Conservation (phyloP, 1,284 basidiomycete species). For the Anthracocystis setariae region DNA sequence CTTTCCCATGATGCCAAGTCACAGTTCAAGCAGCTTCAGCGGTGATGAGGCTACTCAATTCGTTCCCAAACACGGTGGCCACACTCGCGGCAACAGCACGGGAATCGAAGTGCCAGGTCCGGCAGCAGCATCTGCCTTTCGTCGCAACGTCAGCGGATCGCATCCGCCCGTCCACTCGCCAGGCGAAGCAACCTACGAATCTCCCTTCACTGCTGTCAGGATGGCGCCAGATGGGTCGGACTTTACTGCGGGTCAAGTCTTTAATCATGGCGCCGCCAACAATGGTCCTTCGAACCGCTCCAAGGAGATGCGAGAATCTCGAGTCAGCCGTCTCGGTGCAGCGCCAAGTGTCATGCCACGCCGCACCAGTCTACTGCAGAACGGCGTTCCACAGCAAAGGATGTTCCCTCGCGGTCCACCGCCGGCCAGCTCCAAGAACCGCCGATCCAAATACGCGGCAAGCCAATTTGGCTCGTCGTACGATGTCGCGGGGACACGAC, state of each 20-base stretch:
- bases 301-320: slow-evolving; percentile 23
- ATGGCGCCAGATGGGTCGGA: slow-evolving; percentile 45
- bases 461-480: slow-evolving; percentile 3
- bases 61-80: slow-evolving; percentile 19
- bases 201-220: slow-evolving; percentile 15
- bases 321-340: slow-evolving; percentile 16
- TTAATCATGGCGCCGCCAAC: slow-evolving; percentile 37
- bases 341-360: slow-evolving; percentile 18
- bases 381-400: slow-evolving; percentile 19
- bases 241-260: slow-evolving; percentile 44
- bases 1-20: slow-evolving; percentile 32
- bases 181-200: slow-evolving; percentile 28
- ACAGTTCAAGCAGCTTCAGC: slow-evolving; percentile 34
- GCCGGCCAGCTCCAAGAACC: slow-evolving; percentile 36
- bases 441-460: slow-evolving; percentile 34
- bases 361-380: slow-evolving; percentile 20
- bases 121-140: slow-evolving; percentile 41
- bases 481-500: slow-evolving; percentile 14
- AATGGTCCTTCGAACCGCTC: slow-evolving; percentile 26
- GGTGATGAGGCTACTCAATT: slow-evolving; percentile 25
- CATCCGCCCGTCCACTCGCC: slow-evolving; percentile 37
- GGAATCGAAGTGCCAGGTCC: slow-evolving; percentile 48
- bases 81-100: slow-evolving; percentile 41
- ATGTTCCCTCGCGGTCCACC: slow-evolving; percentile 33
- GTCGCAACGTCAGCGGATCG: slow-evolving; percentile 43